Percentiles rank a stretch among this genome's conserved stretches.
These are phyloP conservation scores for Pholiota conissans DNA, from an alignment of 768 basidiomycete genomes.

Conservation along the genomic window DNA sequence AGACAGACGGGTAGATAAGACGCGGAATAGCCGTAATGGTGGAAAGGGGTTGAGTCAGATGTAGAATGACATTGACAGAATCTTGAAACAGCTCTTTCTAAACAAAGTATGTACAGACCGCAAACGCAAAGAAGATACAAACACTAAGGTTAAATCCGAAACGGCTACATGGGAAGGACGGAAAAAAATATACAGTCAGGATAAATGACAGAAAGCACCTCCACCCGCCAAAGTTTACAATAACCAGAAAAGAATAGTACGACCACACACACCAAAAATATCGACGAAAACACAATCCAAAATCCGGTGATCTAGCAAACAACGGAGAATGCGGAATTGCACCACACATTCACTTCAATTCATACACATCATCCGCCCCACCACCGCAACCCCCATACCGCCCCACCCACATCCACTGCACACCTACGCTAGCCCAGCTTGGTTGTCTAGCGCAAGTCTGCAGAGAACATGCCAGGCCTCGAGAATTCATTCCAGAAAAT, in stretches of 20 bases:
- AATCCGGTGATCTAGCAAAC: neutral
- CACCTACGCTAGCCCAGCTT: slow-evolving; percentile 49
- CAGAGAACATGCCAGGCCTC: slow-evolving; percentile 50
- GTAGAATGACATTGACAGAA: neutral
- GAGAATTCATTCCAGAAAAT: neutral
- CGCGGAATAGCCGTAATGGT: neutral
- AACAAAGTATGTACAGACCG: too few species aligned
- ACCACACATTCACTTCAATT: neutral
- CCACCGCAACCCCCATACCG: too few species aligned
- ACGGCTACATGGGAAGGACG: neutral
- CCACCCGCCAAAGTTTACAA: neutral
- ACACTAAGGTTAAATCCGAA: too few species aligned
- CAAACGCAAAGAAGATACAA: neutral
- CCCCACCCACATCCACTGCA: slow-evolving; percentile 55
- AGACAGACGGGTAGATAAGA: neutral
- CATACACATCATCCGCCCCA: neutral
- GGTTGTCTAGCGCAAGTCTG: slow-evolving; percentile 55
- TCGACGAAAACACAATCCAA: neutral
- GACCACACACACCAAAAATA: neutral
- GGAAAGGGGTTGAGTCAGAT: neutral
- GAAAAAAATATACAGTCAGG: neutral
- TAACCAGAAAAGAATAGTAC: neutral
- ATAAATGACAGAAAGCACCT: neutral
- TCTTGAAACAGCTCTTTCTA: too few species aligned
- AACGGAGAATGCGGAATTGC: too few species aligned